These are phyloP conservation scores for Cicer chorassanicum DNA, from an alignment of 306 rosid species.

Conservation along the genomic window DNA sequence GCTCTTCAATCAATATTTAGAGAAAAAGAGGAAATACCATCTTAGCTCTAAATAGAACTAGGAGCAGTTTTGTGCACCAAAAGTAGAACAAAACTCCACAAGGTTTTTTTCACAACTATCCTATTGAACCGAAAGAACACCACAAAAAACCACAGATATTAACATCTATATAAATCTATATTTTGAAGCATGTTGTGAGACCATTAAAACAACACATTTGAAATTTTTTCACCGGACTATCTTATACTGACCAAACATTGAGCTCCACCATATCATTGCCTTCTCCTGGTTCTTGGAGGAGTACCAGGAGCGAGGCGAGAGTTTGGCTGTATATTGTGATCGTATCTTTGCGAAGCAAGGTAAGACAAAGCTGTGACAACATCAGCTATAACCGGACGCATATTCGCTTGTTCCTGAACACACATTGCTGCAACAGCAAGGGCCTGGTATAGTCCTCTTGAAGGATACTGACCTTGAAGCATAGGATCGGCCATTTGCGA, in stretches of 20 bases:
- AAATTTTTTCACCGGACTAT: conserved; percentile 31
- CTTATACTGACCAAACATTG: conserved; percentile 48
- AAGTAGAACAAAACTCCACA: conserved; percentile 43
- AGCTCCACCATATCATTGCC: conserved; percentile 54
- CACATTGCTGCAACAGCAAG: conserved; percentile 98
- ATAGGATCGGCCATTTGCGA: conserved; percentile 91
- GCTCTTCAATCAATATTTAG: conserved; percentile 5
- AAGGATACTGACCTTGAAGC: conserved; percentile 89
- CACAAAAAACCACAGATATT: conserved; percentile 47
- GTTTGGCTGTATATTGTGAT: conserved; percentile 54
- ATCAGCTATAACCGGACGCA: conserved; percentile 92
- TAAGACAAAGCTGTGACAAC: conserved; percentile 92
- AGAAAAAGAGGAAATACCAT: conserved; percentile 26
- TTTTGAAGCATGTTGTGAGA: conserved; percentile 35
- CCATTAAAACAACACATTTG: conserved; percentile 32
- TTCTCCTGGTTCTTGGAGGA: conserved; percentile 67
- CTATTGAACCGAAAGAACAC: conserved; percentile 43
- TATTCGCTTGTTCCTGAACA: conserved; percentile 91
- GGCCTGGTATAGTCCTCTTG: conserved; percentile 90
- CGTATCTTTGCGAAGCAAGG: conserved; percentile 79
- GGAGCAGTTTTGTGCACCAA: conserved; percentile 45
- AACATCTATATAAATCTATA: conserved; percentile 53
- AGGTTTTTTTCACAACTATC: conserved; percentile 29
- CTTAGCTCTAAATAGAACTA: conserved; percentile 45
- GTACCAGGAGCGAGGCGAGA: conserved; percentile 64